Evolutionary conservation across 192 early-diverging fungal species (phyloP), one percentile per base, ranked within the genome.

Genomic region (Cetraspora pellucida): DNA sequence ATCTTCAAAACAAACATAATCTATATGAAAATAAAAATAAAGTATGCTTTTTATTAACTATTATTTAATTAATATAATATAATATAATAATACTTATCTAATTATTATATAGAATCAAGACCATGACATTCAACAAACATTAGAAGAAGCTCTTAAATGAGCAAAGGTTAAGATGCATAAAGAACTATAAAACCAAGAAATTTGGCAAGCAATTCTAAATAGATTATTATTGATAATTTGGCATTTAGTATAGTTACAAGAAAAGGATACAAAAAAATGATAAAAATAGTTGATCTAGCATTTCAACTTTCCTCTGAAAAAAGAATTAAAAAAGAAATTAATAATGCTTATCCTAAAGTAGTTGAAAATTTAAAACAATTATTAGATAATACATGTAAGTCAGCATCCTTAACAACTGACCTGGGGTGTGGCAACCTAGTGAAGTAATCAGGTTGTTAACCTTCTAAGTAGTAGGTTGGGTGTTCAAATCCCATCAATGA

Each of bases 131-230:
- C 60, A 63, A 63, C 28, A 30, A 63, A 63, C 13, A 28, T 14
- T 63, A 30, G 10, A 5, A 30, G 8, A 63, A 63, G 28, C 25
- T 25, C 5, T 63, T 14, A 4, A 30, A 63, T 13, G 11, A 63
- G 28, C 13, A 63, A 63, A 13, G 0, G 13, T 63, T 63, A 37
- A 63, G 11, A 4, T 27, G 16, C 60, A 63, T 63, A 63, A 63
- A 1, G 5, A 63, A 67, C 11, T 13, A 21, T 14, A 19, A 67
- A 67, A 49, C n/a, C 14, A 67, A 46, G 8, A 67, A 45, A 47
- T 67, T 67, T 16, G n/a, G 23, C 44, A 67, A 67, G 65, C 46
- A 45, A 63, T 63, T 63, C 28, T 63, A 28, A 63, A 63, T 63
- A 16, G 60, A 52, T 61, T 6, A 31, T 28, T 63, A 30, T 63